These are phyloP conservation scores for Infundibulicybe gibba DNA, from an alignment of 768 basidiomycete species.

Conservation along the genomic window DNA sequence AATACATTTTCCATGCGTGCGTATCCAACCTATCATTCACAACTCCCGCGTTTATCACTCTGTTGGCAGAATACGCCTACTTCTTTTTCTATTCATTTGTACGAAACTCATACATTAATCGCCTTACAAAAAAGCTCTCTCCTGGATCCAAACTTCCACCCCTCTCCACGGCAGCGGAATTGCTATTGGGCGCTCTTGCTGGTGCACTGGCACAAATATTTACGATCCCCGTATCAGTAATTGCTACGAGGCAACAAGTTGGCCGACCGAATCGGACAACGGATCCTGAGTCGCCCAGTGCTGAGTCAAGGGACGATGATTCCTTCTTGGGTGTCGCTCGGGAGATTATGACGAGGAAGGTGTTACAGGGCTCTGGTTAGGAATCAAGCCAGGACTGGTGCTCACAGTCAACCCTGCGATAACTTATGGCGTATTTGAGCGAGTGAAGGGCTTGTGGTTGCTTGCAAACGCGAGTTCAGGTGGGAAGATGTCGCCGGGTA, in stretches of 20 bases:
- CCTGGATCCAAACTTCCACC: constrained; percentile 56
- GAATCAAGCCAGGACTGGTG: constrained; percentile 89
- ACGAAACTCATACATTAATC: constrained; percentile 75
- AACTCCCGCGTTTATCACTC: neutral
- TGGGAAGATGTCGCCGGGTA: constrained; percentile 70
- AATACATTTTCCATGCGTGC: constrained; percentile 97
- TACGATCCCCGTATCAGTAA: constrained; percentile 96
- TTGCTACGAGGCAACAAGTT: constrained; percentile 96
- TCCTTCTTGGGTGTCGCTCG: constrained; percentile 77
- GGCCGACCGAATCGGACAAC: constrained; percentile 37
- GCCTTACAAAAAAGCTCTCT: constrained; percentile 56
- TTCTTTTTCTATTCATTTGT: constrained; percentile 99
- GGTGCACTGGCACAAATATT: constrained; percentile 96
- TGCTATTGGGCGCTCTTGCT: constrained; percentile 86
- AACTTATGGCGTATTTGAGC: constrained; percentile 93
- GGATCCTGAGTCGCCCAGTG: constrained; percentile 1
- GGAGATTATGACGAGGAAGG: constrained; percentile 92
- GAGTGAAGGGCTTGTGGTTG: constrained; percentile 75
- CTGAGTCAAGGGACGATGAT: constrained; percentile 43
- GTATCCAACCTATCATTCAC: constrained; percentile 25
- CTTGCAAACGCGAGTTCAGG: constrained; percentile 42
- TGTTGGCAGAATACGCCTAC: constrained; percentile 86
- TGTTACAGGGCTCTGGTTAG: constrained; percentile 86
- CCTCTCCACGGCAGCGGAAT: constrained; percentile 75
- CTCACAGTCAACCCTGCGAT: constrained; percentile 97